phyloP scores from a whole-genome alignment of 495 filamentous ascomycete species.

The Astrocystis sublimbata region DNA sequence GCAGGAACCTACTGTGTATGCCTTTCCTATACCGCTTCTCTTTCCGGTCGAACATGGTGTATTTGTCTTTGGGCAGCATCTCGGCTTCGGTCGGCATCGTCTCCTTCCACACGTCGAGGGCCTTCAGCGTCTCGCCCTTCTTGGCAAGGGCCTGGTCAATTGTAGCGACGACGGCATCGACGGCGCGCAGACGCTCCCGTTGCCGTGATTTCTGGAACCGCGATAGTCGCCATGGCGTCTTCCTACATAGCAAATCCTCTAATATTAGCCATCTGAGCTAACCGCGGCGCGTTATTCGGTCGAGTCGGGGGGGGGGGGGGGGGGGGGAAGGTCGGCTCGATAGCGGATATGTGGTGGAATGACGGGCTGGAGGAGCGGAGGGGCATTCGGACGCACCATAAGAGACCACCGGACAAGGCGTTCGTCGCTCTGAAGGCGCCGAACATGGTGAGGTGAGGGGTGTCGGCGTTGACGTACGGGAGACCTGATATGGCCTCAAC shows the following conservation, averaged over 20 bases:
- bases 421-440: constrained; percentile 78
- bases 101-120: constrained; percentile 81
- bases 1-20: constrained; percentile 81
- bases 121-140: constrained; percentile 65
- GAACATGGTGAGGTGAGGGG: constrained; percentile 58
- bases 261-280: constrained; percentile 11
- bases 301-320: background rate
- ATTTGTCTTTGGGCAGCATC: constrained; percentile 96
- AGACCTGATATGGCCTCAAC: background rate
- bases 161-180: constrained; percentile 79
- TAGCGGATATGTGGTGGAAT: background rate
- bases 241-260: constrained; percentile 59
- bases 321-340: background rate
- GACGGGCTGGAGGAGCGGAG: background rate
- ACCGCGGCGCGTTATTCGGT: background rate
- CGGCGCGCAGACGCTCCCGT: constrained; percentile 77
- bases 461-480: constrained; percentile 14
- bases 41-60: constrained; percentile 96
- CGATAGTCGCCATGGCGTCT: constrained; percentile 96
- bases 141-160: constrained; percentile 73
- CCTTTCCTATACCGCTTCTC: constrained; percentile 94
- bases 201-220: constrained; percentile 86
- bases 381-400: constrained; percentile 64
- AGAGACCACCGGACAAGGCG: constrained; percentile 74
- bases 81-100: constrained; percentile 96